These are phyloP conservation scores for Colletotrichum ledebouriae DNA, from an alignment of 2,329 filamentous ascomycete genomes.

Conservation along the genomic window DNA sequence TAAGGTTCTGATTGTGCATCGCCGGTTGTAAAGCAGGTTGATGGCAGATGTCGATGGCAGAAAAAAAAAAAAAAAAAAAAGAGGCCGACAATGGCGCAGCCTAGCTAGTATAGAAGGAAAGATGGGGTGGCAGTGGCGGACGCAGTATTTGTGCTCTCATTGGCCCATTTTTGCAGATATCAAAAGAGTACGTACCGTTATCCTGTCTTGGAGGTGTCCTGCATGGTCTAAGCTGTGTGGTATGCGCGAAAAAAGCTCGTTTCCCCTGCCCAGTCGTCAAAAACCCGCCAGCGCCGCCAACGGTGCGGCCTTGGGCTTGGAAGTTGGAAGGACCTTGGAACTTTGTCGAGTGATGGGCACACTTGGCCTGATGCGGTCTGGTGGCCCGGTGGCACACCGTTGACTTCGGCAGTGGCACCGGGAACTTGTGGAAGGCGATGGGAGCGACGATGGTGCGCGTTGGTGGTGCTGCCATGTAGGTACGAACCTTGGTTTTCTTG, in stretches of 20 bases:
- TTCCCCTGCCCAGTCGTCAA: constrained; percentile 36
- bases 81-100: too few relatives aligned
- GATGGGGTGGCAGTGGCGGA: too few relatives aligned
- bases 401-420: constrained; percentile 33
- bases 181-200: not conserved
- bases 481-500: constrained; percentile 19
- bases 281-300: constrained; percentile 25
- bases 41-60: too few relatives aligned
- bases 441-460: constrained; percentile 6
- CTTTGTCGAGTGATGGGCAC: constrained; percentile 5
- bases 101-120: too few relatives aligned
- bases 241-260: constrained; percentile 12
- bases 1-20: constrained; percentile 31
- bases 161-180: not conserved
- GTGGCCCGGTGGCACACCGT: constrained; percentile 13
- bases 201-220: not conserved
- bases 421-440: constrained; percentile 17
- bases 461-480: constrained; percentile 3
- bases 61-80: not conserved
- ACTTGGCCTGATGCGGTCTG: constrained; percentile 32
- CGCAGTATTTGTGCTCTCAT: too few relatives aligned
- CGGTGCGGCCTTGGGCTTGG: constrained; percentile 28
- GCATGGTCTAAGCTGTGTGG: constrained; percentile 9
- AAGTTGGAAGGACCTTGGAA: constrained; percentile 31
- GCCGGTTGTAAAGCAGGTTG: not conserved